These are phyloP conservation scores for Suhomyces sp. DNA, from an alignment of 805 yeast species.

Conservation along the genomic window DNA sequence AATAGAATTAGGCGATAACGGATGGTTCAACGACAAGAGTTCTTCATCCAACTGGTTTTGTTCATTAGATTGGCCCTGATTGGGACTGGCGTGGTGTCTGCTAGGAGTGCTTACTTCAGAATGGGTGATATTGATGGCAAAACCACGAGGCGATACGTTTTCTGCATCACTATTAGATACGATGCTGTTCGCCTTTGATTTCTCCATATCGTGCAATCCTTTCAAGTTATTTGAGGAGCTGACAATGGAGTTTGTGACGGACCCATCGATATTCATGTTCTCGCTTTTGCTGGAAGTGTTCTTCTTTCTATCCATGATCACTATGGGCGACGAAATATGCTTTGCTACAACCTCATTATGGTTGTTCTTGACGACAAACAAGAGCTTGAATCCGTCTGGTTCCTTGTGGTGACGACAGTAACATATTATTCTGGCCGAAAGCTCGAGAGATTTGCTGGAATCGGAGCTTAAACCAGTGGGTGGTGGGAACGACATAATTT, in stretches of 20 bases:
- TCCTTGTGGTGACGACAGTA: conserved; percentile 96
- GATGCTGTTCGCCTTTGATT: conserved; percentile 1
- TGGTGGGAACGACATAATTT: conserved; percentile 70
- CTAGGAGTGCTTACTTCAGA: not conserved
- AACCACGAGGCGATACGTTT: not conserved
- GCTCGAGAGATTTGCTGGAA: conserved; percentile 41
- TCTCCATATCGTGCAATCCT: conserved; percentile 8
- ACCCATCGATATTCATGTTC: conserved; percentile 8
- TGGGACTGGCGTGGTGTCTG: not conserved
- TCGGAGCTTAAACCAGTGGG: conserved; percentile 43
- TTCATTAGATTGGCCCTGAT: not conserved
- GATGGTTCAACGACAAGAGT: conserved; percentile 17
- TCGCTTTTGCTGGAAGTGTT: conserved; percentile 28
- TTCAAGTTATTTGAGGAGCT: conserved; percentile 22
- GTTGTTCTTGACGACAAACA: conserved; percentile 64
- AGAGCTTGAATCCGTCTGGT: conserved; percentile 73
- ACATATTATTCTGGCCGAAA: conserved; percentile 80
- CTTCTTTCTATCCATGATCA: conserved; percentile 95
- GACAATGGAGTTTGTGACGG: conserved; percentile 17
- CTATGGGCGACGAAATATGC: conserved; percentile 66
- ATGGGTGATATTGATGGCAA: not conserved
- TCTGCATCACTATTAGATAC: not conserved
- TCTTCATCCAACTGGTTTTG: not conserved
- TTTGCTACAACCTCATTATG: conserved; percentile 67
- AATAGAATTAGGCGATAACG: conserved; percentile 61